phyloP scores from a whole-genome alignment of 768 basidiomycete genomes.

The Serendipita sp. region DNA sequence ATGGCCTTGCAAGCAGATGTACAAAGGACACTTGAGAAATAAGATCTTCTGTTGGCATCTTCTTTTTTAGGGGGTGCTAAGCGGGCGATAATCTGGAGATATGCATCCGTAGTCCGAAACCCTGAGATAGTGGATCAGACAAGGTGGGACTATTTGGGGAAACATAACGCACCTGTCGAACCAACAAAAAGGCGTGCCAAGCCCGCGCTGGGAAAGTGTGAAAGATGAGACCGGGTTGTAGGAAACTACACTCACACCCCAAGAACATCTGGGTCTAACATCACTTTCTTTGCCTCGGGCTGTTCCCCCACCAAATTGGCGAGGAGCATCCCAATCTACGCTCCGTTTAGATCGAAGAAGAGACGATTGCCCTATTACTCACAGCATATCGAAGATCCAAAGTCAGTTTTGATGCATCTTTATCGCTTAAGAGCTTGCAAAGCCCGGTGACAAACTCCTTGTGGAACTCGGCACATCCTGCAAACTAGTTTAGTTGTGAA shows the following conservation, averaged over 20 bases:
- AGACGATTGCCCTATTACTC: neutral
- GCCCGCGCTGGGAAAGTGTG: neutral
- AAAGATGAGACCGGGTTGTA: neutral
- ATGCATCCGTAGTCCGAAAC: neutral
- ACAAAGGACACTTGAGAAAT: no score
- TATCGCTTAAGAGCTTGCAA: neutral
- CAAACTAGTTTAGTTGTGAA: neutral
- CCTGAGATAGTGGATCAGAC: neutral
- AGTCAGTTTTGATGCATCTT: neutral
- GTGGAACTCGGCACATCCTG: neutral
- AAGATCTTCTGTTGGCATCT: neutral
- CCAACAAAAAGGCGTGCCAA: neutral
- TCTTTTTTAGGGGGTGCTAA: neutral
- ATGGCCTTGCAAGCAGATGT: no score
- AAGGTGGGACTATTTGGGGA: neutral
- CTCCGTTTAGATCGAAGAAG: neutral
- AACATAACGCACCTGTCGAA: neutral
- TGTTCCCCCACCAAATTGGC: neutral
- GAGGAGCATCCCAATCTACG: neutral
- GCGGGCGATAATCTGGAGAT: neutral
- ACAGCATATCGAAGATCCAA: neutral
- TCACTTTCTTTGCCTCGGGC: neutral
- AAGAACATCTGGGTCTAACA: neutral
- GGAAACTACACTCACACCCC: neutral
- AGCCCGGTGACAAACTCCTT: neutral